phyloP scores from a whole-genome alignment of 768 basidiomycete species.

The Lactifluus echinatus region DNA sequence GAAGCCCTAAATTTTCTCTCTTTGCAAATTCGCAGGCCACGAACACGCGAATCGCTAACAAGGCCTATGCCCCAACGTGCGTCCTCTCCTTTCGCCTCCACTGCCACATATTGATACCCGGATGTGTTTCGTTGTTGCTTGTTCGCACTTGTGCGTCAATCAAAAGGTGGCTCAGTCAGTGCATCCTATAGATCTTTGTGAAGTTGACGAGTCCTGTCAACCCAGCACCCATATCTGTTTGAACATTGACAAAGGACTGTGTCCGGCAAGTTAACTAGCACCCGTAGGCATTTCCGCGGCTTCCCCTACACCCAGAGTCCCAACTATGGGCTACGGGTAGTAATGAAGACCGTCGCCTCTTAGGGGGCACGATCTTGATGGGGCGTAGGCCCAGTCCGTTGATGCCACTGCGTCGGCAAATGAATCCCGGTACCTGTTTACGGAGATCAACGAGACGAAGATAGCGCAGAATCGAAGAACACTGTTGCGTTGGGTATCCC shows the following conservation, averaged over 20 bases:
- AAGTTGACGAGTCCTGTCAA: neutral
- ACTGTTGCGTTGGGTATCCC: neutral
- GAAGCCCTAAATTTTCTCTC: neutral
- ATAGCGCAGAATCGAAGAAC: neutral
- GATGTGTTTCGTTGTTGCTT: neutral
- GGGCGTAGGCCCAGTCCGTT: neutral
- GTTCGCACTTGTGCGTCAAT: neutral
- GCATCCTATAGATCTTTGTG: neutral
- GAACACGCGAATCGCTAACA: neutral
- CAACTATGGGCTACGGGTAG: neutral
- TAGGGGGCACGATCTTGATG: neutral
- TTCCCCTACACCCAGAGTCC: neutral
- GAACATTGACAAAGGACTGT: neutral
- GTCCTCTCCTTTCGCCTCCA: neutral
- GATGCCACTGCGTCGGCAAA: neutral
- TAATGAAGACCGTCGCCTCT: neutral
- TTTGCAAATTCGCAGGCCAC: neutral
- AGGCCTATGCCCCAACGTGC: neutral
- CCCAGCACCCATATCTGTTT: neutral
- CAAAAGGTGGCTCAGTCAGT: neutral
- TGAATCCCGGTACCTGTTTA: neutral
- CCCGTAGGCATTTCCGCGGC: neutral
- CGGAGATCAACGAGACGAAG: neutral
- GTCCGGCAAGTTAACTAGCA: neutral
- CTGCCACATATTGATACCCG: neutral